phyloP scores from a whole-genome alignment of 805 yeast genomes.

The Wickerhamiella lipophila region DNA sequence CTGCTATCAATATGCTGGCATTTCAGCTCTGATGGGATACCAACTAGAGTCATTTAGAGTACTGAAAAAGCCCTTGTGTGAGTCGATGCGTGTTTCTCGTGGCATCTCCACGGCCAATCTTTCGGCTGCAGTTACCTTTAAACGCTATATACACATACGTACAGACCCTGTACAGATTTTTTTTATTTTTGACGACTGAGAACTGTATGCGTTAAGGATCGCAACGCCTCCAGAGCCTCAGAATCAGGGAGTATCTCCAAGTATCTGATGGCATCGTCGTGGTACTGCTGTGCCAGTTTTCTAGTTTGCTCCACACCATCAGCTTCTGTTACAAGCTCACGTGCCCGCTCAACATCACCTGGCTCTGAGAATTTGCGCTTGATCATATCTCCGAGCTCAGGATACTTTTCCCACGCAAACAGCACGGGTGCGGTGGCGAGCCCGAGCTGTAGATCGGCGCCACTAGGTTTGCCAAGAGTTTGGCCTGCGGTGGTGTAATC shows the following conservation, averaged over 20 bases:
- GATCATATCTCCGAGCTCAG: constrained; percentile 72
- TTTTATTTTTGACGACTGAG: constrained; percentile 44
- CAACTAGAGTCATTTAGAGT: too few relatives aligned
- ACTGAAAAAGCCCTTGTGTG: too few relatives aligned
- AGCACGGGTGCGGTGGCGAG: constrained; percentile 94
- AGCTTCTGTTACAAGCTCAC: constrained; percentile 54
- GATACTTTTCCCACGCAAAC: constrained; percentile 84
- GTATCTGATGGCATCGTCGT: constrained; percentile 59
- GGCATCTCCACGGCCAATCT: too few relatives aligned
- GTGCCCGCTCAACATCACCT: constrained; percentile 79
- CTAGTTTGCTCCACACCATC: constrained; percentile 69
- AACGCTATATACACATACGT: not conserved
- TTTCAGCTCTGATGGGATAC: too few relatives aligned
- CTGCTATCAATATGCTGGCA: too few relatives aligned
- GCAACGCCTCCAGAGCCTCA: constrained; percentile 79
- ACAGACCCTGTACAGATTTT: not conserved
- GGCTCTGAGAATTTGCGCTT: constrained; percentile 65
- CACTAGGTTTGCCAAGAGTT: constrained; percentile 87
- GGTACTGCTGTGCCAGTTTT: constrained; percentile 63
- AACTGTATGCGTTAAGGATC: constrained; percentile 68
- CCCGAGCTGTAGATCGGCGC: constrained; percentile 87
- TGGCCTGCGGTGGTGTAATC: constrained; percentile 84
- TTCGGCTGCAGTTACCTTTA: not conserved
- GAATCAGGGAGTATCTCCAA: constrained; percentile 65
- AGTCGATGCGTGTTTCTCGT: too few relatives aligned